Base-by-base conservation (phyloP, 306 rosid species). In the Gleditsia sinensis region DNA sequence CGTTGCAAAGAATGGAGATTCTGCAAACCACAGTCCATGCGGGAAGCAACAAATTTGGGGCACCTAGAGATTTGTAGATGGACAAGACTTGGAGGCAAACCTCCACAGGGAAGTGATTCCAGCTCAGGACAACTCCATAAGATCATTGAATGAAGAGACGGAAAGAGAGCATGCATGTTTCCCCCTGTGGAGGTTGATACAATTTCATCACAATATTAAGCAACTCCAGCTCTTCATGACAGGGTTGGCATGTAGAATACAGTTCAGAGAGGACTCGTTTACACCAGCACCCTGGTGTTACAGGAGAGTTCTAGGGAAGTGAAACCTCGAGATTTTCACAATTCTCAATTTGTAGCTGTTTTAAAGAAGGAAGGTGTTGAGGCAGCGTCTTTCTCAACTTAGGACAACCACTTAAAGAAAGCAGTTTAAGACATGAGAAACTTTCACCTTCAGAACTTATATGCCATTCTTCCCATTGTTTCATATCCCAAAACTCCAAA, bases 381-480 rank as follows among this genome's bases (percentile, higher is more conserved):
- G 36, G 36, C 19, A 56, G 8, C 11, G 19, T 25, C 34, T 56
- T 56, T 13, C 17, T 56, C 21, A 56, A n/a, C 43, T 37, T 37
- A 2, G 43, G 11, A 14, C 37, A 56, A 6, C 0, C 0, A 0
- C 0, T 0, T 56, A 56, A 1, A 27, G 0, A 0, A 27, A 56
- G 62, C 1, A 25, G 0, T 56, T 56, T 1, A 56, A 56, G 62
- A 25, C 10, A 19, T 0, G 77, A 67, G 50, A 71, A 78, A 65
- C 60, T n/a, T 2, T 27, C 74, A 33, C 28, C 40, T 61, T 36
- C 48, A 56, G 5, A 13, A 56, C 10, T 12, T 27, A 56, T 13
- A 28, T 56, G 6, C 76, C 79, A 80, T 58, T 80, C 60, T 49
- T 80, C 71, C 75, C 56, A 61, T 51, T 3, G 32, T 0, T 0